A percentile compares a stretch with the other conserved stretches of the same genome.
phyloP scores from a whole-genome alignment of 208 protist genomes.

The Wallacemonas sp. region DNA sequence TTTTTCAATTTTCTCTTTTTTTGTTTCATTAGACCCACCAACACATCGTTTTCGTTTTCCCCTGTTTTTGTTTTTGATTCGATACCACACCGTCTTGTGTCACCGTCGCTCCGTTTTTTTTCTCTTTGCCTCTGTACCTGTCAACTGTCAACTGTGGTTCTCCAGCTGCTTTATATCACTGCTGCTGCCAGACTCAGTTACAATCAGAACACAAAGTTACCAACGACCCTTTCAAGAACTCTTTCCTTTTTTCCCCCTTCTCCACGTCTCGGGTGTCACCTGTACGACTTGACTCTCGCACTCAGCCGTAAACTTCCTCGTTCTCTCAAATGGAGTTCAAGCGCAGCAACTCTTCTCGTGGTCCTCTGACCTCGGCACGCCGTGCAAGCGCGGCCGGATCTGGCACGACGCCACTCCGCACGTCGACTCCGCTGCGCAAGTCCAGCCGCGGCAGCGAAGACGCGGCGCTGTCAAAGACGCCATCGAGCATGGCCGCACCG shows the following conservation, averaged over 20 bases:
- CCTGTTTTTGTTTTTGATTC: background rate
- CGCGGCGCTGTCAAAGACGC: conserved; percentile 8
- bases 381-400: conserved; percentile 13
- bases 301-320: background rate
- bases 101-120: background rate
- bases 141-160: no score
- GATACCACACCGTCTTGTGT: background rate
- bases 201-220: no score
- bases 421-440: conserved; percentile 24
- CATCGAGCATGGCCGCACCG: background rate
- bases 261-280: no score
- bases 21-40: conserved; percentile 5
- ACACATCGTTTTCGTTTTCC: background rate
- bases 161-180: no score
- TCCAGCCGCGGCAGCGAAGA: conserved; percentile 16
- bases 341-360: conserved; percentile 66
- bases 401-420: conserved; percentile 25
- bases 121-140: background rate
- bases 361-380: conserved; percentile 25
- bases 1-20: conserved; percentile 16
- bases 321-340: conserved; percentile 83
- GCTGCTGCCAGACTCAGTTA: no score
- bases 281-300: no score
- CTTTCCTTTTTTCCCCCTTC: background rate
- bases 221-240: no score